These are phyloP conservation scores for Cordyceps javanica DNA, from an alignment of 2,329 filamentous ascomycete genomes.

Conservation along the genomic window DNA sequence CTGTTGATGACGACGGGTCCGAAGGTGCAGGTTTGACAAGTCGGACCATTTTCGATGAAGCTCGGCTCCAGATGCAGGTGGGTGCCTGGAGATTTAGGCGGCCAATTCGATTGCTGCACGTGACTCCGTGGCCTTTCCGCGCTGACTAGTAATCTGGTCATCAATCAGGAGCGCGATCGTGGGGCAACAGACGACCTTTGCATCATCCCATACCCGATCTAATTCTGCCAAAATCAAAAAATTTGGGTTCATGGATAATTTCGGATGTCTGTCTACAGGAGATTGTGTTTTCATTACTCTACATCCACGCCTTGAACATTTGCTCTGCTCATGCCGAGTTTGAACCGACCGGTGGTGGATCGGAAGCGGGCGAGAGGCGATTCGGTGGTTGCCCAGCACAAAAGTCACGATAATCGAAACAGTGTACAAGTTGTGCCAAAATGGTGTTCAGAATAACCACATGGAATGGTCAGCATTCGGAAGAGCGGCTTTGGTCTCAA, in stretches of 20 bases:
- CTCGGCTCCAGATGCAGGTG: constrained; percentile 25
- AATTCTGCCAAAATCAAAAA: neutral
- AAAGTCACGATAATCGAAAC: neutral
- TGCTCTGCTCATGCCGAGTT: neutral
- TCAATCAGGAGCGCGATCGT: constrained; percentile 8
- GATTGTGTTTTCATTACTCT: neutral
- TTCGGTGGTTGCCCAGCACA: neutral
- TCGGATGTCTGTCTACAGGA: neutral
- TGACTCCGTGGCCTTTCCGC: constrained; percentile 11
- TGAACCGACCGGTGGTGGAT: neutral
- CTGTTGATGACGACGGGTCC: constrained; percentile 20
- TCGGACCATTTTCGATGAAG: constrained; percentile 29
- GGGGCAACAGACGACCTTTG: neutral
- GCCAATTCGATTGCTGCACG: constrained; percentile 6
- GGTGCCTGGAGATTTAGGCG: constrained; percentile 11
- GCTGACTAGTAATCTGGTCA: neutral
- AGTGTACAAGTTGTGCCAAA: constrained; percentile 17
- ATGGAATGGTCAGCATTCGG: constrained; percentile 61
- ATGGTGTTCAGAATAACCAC: constrained; percentile 79
- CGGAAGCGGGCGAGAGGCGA: neutral
- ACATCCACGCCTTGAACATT: neutral
- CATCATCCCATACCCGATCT: neutral
- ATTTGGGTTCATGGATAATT: neutral
- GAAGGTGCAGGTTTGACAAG: constrained; percentile 23
- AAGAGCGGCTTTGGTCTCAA: neutral